Percentiles rank a stretch among this genome's conserved stretches.
Conservation (phyloP, 331 rosid genomes). For the Malus hybrid region DNA sequence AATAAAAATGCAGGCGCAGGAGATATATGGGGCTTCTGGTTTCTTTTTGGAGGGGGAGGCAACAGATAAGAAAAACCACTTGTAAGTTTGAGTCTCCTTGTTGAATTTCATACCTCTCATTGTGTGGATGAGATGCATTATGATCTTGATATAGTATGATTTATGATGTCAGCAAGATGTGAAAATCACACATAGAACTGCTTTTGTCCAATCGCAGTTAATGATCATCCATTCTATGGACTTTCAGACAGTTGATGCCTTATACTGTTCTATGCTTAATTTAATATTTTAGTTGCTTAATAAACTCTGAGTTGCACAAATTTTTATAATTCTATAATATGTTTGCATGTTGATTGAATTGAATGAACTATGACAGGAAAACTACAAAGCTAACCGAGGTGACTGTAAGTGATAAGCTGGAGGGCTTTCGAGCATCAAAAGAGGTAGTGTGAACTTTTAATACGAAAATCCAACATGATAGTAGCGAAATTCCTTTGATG, state of each 20-base stretch:
- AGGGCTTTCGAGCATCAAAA: conserved; percentile 87
- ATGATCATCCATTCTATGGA: neutral
- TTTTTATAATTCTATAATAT: neutral
- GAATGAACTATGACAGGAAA: conserved; percentile 43
- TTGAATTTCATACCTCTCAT: neutral
- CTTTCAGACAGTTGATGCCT: neutral
- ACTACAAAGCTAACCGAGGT: conserved; percentile 75
- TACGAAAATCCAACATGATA: neutral
- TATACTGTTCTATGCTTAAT: neutral
- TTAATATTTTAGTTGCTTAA: neutral
- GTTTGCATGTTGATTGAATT: neutral
- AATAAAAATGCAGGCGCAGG: conserved; percentile 71
- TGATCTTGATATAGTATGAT: neutral
- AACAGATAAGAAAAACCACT: conserved; percentile 33
- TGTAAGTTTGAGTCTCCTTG: conserved; percentile 40
- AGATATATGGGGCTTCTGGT: conserved; percentile 86
- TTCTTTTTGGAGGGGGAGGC: conserved; percentile 58
- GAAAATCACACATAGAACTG: neutral
- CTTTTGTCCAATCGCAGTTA: neutral
- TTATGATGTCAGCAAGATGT: neutral
- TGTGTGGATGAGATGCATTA: neutral
- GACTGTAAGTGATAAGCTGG: conserved; percentile 88
- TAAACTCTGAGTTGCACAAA: neutral
- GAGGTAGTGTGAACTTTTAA: conserved; percentile 48
- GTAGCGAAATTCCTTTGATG: neutral